Conservation (phyloP, 2,329 filamentous ascomycete genomes). For the Talaromyces pinophilus region DNA sequence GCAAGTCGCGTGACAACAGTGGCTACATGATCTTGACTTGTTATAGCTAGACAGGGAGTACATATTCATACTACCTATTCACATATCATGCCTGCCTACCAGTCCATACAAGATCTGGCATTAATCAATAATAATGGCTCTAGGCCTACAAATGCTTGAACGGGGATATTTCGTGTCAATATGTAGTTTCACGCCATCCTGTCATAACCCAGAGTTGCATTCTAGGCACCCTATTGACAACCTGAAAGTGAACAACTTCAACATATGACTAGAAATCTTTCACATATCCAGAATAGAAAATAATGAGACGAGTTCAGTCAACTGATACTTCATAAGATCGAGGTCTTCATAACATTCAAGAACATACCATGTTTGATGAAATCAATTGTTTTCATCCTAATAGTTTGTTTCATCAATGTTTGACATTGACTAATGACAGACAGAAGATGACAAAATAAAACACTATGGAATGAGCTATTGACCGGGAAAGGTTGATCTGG, state of each 20-base stretch:
- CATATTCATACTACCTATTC: neutral
- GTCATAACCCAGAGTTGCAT: neutral
- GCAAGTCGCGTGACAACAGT: neutral
- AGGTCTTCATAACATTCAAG: no score
- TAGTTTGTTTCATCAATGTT: no score
- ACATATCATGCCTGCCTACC: neutral
- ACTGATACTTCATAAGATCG: no score
- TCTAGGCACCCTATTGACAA: neutral
- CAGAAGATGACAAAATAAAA: neutral
- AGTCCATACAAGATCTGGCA: neutral
- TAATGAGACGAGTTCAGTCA: no score
- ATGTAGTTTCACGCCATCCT: neutral
- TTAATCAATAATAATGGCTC: neutral
- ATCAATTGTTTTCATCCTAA: no score
- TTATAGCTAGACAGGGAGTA: neutral
- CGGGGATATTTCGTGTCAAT: no score
- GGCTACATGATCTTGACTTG: neutral
- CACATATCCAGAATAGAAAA: neutral
- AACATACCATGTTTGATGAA: no score
- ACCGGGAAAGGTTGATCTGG: neutral
- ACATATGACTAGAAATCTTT: neutral
- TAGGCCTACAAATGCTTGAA: neutral
- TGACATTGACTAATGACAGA: neutral
- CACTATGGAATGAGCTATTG: neutral
- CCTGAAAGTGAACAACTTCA: no score